These are phyloP conservation scores for Tricholomella constricta DNA, from an alignment of 768 basidiomycete species.

Conservation along the genomic window DNA sequence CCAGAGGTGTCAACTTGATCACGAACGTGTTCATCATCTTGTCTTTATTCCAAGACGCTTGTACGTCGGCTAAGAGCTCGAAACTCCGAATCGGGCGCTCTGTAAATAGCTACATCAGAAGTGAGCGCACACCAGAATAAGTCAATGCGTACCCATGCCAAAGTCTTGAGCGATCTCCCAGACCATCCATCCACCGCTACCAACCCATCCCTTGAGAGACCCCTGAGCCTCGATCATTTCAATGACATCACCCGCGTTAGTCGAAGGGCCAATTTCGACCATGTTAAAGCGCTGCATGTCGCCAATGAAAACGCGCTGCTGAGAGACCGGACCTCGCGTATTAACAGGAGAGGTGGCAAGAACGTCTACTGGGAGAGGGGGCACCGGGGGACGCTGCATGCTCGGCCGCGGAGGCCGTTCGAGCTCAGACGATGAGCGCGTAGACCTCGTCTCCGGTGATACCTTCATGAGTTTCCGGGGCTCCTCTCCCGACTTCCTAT, in stretches of 20 bases:
- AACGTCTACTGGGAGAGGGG: slow-evolving; percentile 38
- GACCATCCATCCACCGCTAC: slow-evolving; percentile 81
- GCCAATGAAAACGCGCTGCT: slow-evolving; percentile 77
- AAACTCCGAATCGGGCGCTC: slow-evolving; percentile 91
- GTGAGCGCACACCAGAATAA: not conserved
- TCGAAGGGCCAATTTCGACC: slow-evolving; percentile 68
- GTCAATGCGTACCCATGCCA: slow-evolving; percentile 76
- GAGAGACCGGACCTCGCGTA: slow-evolving; percentile 37
- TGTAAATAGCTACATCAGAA: slow-evolving; percentile 31
- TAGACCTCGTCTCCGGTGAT: slow-evolving; percentile 17
- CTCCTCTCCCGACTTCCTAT: slow-evolving; percentile 21
- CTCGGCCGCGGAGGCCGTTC: slow-evolving; percentile 24
- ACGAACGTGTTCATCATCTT: slow-evolving; percentile 80
- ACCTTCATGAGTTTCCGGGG: slow-evolving; percentile 15
- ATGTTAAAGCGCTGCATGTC: slow-evolving; percentile 75
- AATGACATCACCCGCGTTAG: slow-evolving; percentile 75
- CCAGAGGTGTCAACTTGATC: slow-evolving; percentile 72
- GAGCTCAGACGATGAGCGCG: slow-evolving; percentile 25
- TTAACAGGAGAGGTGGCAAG: slow-evolving; percentile 30
- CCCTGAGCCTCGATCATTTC: slow-evolving; percentile 66
- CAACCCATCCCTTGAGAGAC: slow-evolving; percentile 58
- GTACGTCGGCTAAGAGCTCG: slow-evolving; percentile 78
- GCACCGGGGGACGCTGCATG: slow-evolving; percentile 35
- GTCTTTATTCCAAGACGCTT: slow-evolving; percentile 87
- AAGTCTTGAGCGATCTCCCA: slow-evolving; percentile 90